These are phyloP conservation scores for Aspergillus incahuasiensis DNA, from an alignment of 495 filamentous ascomycete species.

Conservation along the genomic window DNA sequence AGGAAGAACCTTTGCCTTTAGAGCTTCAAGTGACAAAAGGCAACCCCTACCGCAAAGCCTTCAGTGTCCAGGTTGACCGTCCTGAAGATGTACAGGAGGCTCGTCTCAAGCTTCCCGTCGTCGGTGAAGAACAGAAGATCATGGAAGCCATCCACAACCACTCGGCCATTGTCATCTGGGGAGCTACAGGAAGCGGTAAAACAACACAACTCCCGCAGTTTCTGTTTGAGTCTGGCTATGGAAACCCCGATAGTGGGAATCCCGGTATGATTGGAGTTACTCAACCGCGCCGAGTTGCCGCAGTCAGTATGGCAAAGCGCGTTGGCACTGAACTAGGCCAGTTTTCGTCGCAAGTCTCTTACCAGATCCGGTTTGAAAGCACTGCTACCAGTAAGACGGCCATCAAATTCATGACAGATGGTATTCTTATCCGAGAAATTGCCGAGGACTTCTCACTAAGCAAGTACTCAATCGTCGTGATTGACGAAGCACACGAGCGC, in stretches of 20 bases:
- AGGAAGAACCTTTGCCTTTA: conserved; percentile 71
- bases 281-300: conserved; percentile 87
- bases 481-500: conserved; percentile 97
- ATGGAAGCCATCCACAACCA: conserved; percentile 97
- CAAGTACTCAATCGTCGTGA: conserved; percentile 92
- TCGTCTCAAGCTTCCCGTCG: conserved; percentile 79
- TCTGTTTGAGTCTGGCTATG: conserved; percentile 89
- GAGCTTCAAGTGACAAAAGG: conserved; percentile 61
- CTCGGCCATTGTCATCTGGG: conserved; percentile 84
- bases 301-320: conserved; percentile 91
- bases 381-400: conserved; percentile 78
- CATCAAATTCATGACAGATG: conserved; percentile 99
- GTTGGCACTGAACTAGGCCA: conserved; percentile 81
- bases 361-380: conserved; percentile 93
- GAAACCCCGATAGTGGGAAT: conserved; percentile 66
- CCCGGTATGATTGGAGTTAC: conserved; percentile 94
- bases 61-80: conserved; percentile 67
- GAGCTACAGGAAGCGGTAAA: conserved; percentile 93
- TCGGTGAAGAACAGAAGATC: conserved; percentile 92
- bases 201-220: conserved; percentile 98
- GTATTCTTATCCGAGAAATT: conserved; percentile 88
- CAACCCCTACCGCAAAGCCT: conserved; percentile 65
- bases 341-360: conserved; percentile 65
- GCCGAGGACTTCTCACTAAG: conserved; percentile 80
- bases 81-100: conserved; percentile 67